Conservation (phyloP, 129 eudicot species). For the Lonicera japonica region DNA sequence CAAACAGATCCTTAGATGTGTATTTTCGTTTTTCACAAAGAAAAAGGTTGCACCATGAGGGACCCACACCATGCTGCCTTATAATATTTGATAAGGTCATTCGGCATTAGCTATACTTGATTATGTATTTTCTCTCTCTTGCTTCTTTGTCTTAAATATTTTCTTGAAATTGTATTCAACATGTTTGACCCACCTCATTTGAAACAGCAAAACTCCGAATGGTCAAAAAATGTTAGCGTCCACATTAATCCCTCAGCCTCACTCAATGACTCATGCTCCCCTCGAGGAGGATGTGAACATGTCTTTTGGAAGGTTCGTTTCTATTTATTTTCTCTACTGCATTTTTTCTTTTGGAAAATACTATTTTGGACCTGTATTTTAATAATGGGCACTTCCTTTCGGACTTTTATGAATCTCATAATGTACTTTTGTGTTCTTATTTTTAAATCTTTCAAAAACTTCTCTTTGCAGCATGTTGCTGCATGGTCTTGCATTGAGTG, state of each 20-base stretch:
- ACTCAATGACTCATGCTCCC: conserved; percentile 48
- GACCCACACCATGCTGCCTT: too few species aligned
- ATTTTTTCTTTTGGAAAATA: background rate
- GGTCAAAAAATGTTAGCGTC: conserved; percentile 87
- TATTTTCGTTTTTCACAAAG: background rate
- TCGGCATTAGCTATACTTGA: too few species aligned
- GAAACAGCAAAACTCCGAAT: conserved; percentile 63
- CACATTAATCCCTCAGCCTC: conserved; percentile 82
- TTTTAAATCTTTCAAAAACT: conserved; percentile 8
- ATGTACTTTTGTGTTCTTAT: background rate
- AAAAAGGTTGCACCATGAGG: too few species aligned
- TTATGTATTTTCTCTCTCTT: too few species aligned
- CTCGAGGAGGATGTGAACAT: conserved; percentile 77
- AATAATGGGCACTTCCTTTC: too few species aligned
- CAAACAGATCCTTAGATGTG: background rate
- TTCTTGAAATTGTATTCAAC: background rate
- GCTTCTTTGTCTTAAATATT: too few species aligned
- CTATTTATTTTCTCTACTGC: conserved; percentile 1
- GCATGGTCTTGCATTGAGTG: conserved; percentile 70
- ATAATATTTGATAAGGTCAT: too few species aligned
- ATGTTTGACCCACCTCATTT: conserved; percentile 9
- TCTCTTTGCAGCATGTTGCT: conserved; percentile 72
- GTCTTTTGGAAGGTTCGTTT: conserved; percentile 97
- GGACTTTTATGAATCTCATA: too few species aligned
- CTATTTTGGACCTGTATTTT: too few species aligned